Evolutionary conservation across 305 asterid species (phyloP).

Genomic region (Fraxinus albicans): DNA sequence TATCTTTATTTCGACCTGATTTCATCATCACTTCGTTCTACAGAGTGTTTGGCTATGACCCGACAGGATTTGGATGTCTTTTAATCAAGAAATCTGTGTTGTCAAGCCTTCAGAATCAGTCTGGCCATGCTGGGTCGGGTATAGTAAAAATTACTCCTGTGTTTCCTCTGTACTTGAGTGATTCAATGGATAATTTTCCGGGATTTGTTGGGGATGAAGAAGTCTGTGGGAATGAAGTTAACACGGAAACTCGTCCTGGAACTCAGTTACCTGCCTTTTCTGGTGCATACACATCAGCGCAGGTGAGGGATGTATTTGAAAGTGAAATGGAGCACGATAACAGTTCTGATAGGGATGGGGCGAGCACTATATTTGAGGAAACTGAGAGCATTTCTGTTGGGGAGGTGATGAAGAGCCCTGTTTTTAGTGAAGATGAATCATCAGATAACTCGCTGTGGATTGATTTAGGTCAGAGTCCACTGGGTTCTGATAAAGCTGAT

Average conservation of each 20-base stretch:
- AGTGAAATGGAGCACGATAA: slow-evolving; percentile 87
- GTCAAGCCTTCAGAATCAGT: slow-evolving; percentile 74
- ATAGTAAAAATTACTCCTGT: slow-evolving; percentile 91
- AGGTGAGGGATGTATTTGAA: slow-evolving; percentile 89
- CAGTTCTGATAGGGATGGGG: slow-evolving; percentile 79
- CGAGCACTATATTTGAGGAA: slow-evolving; percentile 92
- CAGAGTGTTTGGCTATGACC: slow-evolving; percentile 91
- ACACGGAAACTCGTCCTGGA: slow-evolving; percentile 56
- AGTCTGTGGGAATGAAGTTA: slow-evolving; percentile 45
- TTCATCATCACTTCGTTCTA: slow-evolving; percentile 89
- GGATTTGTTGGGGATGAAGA: slow-evolving; percentile 76
- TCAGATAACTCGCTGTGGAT: slow-evolving; percentile 95
- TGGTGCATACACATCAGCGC: slow-evolving; percentile 92
- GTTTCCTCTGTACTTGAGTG: slow-evolving; percentile 83
- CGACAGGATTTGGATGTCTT: slow-evolving; percentile 95
- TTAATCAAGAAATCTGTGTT: slow-evolving; percentile 89
- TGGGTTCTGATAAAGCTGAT: slow-evolving; percentile 63
- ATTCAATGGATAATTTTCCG: slow-evolving; percentile 81
- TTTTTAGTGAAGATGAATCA: too few species aligned
- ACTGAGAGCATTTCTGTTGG: too few species aligned
- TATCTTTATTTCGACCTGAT: slow-evolving; percentile 90
- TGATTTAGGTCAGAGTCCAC: slow-evolving; percentile 88
- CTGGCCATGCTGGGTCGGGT: slow-evolving; percentile 96
- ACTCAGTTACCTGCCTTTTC: slow-evolving; percentile 93
- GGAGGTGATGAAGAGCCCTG: too few species aligned